These are phyloP conservation scores for Saturnispora diversa DNA, from an alignment of 805 yeast genomes.

Conservation along the genomic window DNA sequence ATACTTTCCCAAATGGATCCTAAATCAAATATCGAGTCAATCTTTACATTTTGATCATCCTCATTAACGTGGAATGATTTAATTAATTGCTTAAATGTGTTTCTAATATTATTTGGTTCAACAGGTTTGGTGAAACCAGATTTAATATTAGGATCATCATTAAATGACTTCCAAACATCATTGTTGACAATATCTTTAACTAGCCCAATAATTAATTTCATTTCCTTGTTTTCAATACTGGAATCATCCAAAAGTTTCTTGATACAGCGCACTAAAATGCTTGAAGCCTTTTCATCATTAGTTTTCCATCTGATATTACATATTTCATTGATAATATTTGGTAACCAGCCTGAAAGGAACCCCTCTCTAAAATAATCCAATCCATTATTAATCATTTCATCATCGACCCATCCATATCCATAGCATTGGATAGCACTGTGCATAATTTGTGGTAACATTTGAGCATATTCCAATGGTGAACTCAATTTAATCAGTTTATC, in stretches of 20 bases:
- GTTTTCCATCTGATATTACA: constrained; percentile 16
- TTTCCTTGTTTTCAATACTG: constrained; percentile 17
- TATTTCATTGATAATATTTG: constrained; percentile 34
- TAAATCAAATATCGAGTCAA: constrained; percentile 19
- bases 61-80: constrained; percentile 5
- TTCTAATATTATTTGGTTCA: background rate
- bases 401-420: constrained; percentile 45
- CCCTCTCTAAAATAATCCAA: constrained; percentile 82
- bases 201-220: constrained; percentile 16
- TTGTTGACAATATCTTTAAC: constrained; percentile 16
- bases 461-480: constrained; percentile 57
- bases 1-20: constrained; percentile 14
- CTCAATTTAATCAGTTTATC: constrained; percentile 71
- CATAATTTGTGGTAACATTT: constrained; percentile 64
- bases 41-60: background rate
- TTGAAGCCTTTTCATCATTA: constrained; percentile 9
- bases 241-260: constrained; percentile 18
- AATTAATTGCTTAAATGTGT: constrained; percentile 4
- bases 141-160: background rate
- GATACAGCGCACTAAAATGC: constrained; percentile 16
- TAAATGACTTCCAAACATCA: constrained; percentile 12
- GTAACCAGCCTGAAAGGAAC: constrained; percentile 51
- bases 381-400: constrained; percentile 62
- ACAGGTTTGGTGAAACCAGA: background rate
- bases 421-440: constrained; percentile 63